Conservation (phyloP, 257 asterid species). For the Knoxia roxburghii region DNA sequence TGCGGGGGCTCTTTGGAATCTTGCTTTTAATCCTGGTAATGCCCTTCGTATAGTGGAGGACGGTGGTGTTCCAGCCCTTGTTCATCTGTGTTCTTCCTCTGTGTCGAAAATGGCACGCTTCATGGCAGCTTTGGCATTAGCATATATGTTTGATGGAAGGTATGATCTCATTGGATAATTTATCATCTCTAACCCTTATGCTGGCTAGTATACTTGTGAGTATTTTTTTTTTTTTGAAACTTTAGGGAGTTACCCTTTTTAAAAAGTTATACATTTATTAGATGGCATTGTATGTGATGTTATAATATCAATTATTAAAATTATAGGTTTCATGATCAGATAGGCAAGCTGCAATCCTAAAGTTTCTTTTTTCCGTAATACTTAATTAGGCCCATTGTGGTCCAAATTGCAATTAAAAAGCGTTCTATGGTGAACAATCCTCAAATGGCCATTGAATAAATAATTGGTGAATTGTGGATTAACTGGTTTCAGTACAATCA, state of each 20-base stretch:
- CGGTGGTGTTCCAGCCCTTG: slow-evolving; percentile 81
- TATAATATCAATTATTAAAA: too few relatives aligned
- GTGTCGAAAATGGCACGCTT: slow-evolving; percentile 89
- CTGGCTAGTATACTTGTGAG: background rate
- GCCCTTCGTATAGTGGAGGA: slow-evolving; percentile 89
- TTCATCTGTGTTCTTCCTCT: slow-evolving; percentile 71
- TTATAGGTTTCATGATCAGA: background rate
- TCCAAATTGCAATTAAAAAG: background rate
- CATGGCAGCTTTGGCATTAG: slow-evolving; percentile 85
- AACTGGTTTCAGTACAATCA: background rate
- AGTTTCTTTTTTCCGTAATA: background rate
- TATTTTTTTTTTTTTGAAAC: background rate
- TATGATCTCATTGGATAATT: slow-evolving; percentile 20
- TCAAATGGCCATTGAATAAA: background rate
- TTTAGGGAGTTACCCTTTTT: background rate
- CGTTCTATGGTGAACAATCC: background rate
- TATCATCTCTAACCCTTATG: background rate
- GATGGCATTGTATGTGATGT: background rate
- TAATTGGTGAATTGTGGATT: background rate
- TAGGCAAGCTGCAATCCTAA: background rate
- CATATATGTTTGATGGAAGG: slow-evolving; percentile 96
- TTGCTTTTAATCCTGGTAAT: slow-evolving; percentile 86
- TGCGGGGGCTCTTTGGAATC: slow-evolving; percentile 97
- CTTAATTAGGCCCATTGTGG: background rate
- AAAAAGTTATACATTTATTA: background rate